Evolutionary conservation across 805 yeast species (phyloP).

Genomic region (Wickerhamiella alocasiicola): DNA sequence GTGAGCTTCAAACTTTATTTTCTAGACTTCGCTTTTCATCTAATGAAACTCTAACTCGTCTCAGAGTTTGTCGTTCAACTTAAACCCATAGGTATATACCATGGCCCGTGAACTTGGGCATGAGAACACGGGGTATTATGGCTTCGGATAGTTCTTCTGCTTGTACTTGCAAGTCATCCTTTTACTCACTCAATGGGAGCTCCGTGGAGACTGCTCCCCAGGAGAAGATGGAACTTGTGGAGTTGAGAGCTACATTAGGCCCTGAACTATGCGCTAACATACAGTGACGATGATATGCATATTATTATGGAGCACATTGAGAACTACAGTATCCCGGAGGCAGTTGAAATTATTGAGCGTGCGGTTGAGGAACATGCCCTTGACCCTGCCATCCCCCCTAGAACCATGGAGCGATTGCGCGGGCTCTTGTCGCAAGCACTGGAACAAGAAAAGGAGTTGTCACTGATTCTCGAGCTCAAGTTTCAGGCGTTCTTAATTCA

Average conservation of each 20-base stretch:
- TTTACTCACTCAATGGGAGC: too few relatives aligned
- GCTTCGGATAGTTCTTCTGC: too few relatives aligned
- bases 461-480: slow-evolving; percentile 17
- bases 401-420: slow-evolving; percentile 29
- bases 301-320: slow-evolving; percentile 14
- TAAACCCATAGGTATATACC: too few relatives aligned
- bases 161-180: too few relatives aligned
- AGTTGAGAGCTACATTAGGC: neutral
- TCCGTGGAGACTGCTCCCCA: neutral
- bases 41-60: neutral
- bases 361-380: slow-evolving; percentile 33
- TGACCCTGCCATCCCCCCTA: slow-evolving; percentile 37
- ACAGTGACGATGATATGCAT: slow-evolving; percentile 13
- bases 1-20: too few relatives aligned
- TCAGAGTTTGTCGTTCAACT: too few relatives aligned
- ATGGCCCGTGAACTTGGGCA: too few relatives aligned
- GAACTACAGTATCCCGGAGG: slow-evolving; percentile 29
- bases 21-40: too few relatives aligned
- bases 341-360: slow-evolving; percentile 31
- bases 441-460: slow-evolving; percentile 16
- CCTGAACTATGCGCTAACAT: slow-evolving; percentile 2
- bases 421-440: slow-evolving; percentile 19
- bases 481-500: slow-evolving; percentile 34
- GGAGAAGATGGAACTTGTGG: neutral
- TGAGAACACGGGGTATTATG: too few relatives aligned